Evolutionary conservation across 371 early-diverging fungal genomes (phyloP).

Genomic region (Nematocida sp.): DNA sequence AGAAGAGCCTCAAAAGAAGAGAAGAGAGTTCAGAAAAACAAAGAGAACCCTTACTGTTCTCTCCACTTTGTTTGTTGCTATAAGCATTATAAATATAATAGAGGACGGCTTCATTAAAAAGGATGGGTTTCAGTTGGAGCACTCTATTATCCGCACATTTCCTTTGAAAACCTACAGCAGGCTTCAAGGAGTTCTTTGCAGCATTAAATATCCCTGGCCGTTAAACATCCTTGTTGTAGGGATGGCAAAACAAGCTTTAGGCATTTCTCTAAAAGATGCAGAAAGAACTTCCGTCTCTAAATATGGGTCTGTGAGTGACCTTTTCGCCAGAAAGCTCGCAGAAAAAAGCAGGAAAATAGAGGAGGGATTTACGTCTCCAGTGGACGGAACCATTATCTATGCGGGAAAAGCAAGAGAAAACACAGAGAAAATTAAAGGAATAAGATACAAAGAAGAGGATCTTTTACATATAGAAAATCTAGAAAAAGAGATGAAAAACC

Average conservation of each 20-base stretch:
- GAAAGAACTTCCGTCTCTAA: not conserved
- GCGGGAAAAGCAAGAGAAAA: not conserved
- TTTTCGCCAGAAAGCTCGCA: constrained; percentile 20
- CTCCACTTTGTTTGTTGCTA: not conserved
- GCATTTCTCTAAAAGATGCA: constrained; percentile 36
- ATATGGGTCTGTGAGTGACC: constrained; percentile 17
- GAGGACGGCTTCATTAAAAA: not conserved
- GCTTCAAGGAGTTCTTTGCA: not conserved
- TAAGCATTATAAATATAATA: too few species aligned
- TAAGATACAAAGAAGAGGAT: constrained; percentile 24
- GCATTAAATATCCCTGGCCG: constrained; percentile 25
- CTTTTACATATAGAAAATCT: constrained; percentile 4
- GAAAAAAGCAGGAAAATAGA: not conserved
- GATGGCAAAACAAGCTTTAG: not conserved
- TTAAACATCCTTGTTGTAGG: constrained; percentile 11
- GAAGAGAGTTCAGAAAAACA: not conserved
- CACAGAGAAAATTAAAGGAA: constrained; percentile 7
- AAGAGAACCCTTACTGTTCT: not conserved
- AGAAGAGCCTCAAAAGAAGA: not conserved
- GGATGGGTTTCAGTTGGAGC: not conserved
- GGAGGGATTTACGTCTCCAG: constrained; percentile 13
- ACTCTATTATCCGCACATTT: constrained; percentile 28
- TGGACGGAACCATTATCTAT: constrained; percentile 16
- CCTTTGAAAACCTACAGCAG: constrained; percentile 31
- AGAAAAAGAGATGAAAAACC: not conserved